Evolutionary conservation across 2,329 filamentous ascomycete genomes (phyloP).

Genomic region (Clonostachys sp.): DNA sequence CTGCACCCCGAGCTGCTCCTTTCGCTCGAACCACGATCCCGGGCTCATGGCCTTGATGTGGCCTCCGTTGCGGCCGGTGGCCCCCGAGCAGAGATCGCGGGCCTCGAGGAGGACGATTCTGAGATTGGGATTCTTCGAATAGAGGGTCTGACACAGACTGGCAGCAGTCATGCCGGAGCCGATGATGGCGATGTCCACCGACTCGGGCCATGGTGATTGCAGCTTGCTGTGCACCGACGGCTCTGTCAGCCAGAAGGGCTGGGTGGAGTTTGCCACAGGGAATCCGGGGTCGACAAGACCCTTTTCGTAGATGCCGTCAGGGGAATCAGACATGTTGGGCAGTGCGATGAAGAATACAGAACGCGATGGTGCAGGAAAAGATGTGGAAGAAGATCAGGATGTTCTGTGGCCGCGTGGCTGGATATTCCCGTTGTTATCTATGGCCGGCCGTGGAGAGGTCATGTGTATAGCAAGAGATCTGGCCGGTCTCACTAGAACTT

Average conservation of each 20-base stretch:
- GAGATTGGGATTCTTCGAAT: slow-evolving; percentile 1
- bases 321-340: slow-evolving; percentile 3
- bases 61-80: slow-evolving; percentile 49
- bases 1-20: slow-evolving; percentile 19
- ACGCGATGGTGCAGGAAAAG: no score
- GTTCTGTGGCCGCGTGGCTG: no score
- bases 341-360: no score
- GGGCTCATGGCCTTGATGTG: slow-evolving; percentile 42
- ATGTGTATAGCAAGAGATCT: no score
- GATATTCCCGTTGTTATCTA: no score
- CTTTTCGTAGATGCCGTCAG: slow-evolving; percentile 3
- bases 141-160: neutral
- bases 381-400: no score
- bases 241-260: no score
- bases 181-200: slow-evolving; percentile 9
- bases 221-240: no score
- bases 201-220: neutral
- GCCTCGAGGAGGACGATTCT: slow-evolving; percentile 45
- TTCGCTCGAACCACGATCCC: slow-evolving; percentile 29
- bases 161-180: slow-evolving; percentile 11
- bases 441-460: no score
- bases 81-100: slow-evolving; percentile 41
- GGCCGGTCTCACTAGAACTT: no score
- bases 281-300: neutral
- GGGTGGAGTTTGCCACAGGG: neutral